Percentiles rank a stretch among this genome's conserved stretches.
Conservation (phyloP, 1,284 basidiomycete genomes). For the Leccinum subspadiceum region DNA sequence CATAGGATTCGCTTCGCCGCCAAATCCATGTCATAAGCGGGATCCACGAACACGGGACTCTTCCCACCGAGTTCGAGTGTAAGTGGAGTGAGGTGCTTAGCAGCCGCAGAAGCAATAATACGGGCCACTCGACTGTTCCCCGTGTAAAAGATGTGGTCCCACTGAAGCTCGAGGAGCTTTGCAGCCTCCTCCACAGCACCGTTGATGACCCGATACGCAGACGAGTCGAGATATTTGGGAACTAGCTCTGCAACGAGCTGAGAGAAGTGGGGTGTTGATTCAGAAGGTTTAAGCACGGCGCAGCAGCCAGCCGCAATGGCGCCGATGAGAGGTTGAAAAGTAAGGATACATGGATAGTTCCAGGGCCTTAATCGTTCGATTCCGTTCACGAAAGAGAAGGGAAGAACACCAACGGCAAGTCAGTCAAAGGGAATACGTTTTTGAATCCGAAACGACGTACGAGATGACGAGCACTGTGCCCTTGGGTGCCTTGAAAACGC, state of each 20-base stretch:
- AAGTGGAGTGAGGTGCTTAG: conserved; percentile 60
- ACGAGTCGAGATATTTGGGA: conserved; percentile 61
- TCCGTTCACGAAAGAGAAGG: neutral
- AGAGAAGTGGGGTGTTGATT: conserved; percentile 50
- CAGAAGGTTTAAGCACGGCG: conserved; percentile 61
- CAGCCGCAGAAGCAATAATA: conserved; percentile 61
- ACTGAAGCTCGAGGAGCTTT: conserved; percentile 53
- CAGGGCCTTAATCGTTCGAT: conserved; percentile 37
- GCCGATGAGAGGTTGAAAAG: conserved; percentile 50
- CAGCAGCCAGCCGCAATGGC: conserved; percentile 65
- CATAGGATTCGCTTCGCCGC: conserved; percentile 49
- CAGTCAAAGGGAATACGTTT: neutral
- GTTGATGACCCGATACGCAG: conserved; percentile 49
- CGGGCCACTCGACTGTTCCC: conserved; percentile 50
- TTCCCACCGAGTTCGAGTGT: conserved; percentile 72
- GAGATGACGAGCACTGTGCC: conserved; percentile 44
- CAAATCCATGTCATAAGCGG: conserved; percentile 43
- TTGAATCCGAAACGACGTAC: conserved; percentile 14
- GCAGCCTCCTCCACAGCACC: conserved; percentile 54
- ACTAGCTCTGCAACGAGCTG: conserved; percentile 55
- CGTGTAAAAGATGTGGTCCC: conserved; percentile 55
- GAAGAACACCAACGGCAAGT: neutral
- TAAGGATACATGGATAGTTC: conserved; percentile 57
- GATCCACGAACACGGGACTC: conserved; percentile 58
- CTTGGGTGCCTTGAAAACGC: conserved; percentile 43